Base-by-base conservation (phyloP, 345 rosid species). In the Populus davidiana region DNA sequence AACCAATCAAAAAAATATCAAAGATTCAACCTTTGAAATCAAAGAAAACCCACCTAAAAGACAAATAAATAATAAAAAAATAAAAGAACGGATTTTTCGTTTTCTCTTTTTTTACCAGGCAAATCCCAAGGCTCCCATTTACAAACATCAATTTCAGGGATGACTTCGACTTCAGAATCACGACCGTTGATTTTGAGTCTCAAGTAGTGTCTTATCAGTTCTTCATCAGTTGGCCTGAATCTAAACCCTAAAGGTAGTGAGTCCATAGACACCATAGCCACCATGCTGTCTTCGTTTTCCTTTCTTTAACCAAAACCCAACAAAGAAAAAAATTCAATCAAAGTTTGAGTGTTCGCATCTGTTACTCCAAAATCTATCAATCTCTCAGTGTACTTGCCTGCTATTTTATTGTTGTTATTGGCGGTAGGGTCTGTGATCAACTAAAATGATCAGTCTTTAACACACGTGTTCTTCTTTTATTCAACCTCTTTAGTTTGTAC, bases 51-150 rank as follows among this genome's bases (percentile, higher is more conserved):
- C 35, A 23, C 2, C 14, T 25, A 54, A 52, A 54, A 69, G 17
- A 6, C 5, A 25, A 72, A 8, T 5, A 21, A 23, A 61, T 18
- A 18, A 25, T 17, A 38, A 44, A 43, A 1, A 41, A 43, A 44
- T 2, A 43, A 1, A 44, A 44, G 49, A 39, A 39, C 10, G 49
- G 67, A 38, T 10, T 33, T 14, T 36, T 59, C 13, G 2, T 10
- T 10, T 9, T 13, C 16, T 12, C 41, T n/a, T 41, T 41, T 33
- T 9, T 59, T 41, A 91, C 97, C 91, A 70, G 99, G 97, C 71
- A 95, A 87, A 84, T 95, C 98, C 98, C 99, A 95, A 67, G 99
- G 98, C 83, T 95, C 97, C 90, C 92, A 87, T 85, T 90, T 93
- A 91, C 99, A 95, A 72, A 95, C 89, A 77, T 95, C 99, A 75